Base-by-base conservation (phyloP, 2,329 filamentous ascomycete genomes). In the Penicillium sp. region DNA sequence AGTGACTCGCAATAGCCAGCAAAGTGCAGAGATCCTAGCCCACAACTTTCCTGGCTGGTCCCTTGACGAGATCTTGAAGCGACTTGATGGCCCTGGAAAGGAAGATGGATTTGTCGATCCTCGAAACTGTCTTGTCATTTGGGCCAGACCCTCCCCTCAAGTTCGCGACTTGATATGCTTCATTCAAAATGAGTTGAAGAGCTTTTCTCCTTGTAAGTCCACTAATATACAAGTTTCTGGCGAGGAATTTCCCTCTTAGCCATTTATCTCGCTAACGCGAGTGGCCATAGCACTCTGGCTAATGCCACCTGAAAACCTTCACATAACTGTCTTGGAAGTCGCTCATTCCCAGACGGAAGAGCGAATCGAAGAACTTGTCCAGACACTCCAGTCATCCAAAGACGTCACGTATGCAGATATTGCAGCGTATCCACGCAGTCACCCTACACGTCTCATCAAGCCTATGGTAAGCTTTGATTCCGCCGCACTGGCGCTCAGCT, bases 401-500 rank as follows among this genome's bases (percentile, higher is more conserved):
- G 37, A 50, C 22, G 37, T 57, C 29, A 60, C 57, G 8, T 5
- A 31, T 13, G 7, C 38, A 13, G 40, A 58, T n/a, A 84, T 95
- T 61, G 83, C 84, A 3, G 83, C 85, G 66, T 85, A 87, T 67
- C 85, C 89, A 0, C 79, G 81, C 66, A 70, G 74, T 4, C 87
- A 91, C 69, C 85, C 88, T 39, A 78, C 89, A 1, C 84, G 89
- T 13, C 85, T 96, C 2, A 83, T 95, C 56, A 93, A 89, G 74
- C 92, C 92, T 1, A 82, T 89, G 73, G 72, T 97, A 35, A 90
- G 89, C 24, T 95, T 89, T 69, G 92, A 97, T 69, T 82, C 89
- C 1, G 87, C 90, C 6, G 92, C 91, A 18, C 79, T 96, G 50
- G 92, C 92, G 1, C 76, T 97, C 13, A 93, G 89, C 24, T 96